phyloP scores from a whole-genome alignment of 257 asterid species.

The Solanum virginianum region DNA sequence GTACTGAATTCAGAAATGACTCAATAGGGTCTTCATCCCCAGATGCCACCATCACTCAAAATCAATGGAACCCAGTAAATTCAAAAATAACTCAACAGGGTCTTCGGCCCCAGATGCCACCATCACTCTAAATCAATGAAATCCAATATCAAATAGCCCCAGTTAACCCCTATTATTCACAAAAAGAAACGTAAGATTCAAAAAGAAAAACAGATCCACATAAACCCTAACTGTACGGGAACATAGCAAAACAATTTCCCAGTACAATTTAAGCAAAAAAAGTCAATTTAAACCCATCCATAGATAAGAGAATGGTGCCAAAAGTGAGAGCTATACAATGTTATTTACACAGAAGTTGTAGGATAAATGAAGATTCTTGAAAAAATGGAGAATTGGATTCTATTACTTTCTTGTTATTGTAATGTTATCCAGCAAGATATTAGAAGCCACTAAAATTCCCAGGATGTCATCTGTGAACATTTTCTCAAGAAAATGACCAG shows the following conservation, averaged over 20 bases:
- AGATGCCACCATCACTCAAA: slow-evolving; percentile 50
- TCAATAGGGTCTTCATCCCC: too few species aligned
- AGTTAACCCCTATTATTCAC: background rate
- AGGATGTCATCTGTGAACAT: background rate
- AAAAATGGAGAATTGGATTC: background rate
- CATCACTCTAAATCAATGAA: slow-evolving; percentile 17
- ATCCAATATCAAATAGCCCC: background rate
- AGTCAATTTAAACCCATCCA: background rate
- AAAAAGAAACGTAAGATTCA: background rate
- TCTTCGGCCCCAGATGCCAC: slow-evolving; percentile 52
- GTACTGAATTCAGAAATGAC: too few species aligned
- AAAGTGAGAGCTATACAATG: background rate
- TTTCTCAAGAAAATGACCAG: background rate
- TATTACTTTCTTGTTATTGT: background rate
- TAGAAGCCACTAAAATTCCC: slow-evolving; percentile 2
- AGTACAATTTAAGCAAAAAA: background rate
- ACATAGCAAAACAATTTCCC: background rate
- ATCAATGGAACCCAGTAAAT: too few species aligned
- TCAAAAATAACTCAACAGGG: slow-evolving; percentile 69
- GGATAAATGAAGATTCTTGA: background rate
- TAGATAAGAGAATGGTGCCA: background rate
- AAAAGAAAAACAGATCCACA: background rate
- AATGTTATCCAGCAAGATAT: background rate
- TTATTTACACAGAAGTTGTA: background rate
- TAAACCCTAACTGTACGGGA: background rate